Evolutionary conservation across 2,329 filamentous ascomycete genomes (phyloP), one percentile per base, ranked within the genome.

Genomic region (Penicillium sp.): DNA sequence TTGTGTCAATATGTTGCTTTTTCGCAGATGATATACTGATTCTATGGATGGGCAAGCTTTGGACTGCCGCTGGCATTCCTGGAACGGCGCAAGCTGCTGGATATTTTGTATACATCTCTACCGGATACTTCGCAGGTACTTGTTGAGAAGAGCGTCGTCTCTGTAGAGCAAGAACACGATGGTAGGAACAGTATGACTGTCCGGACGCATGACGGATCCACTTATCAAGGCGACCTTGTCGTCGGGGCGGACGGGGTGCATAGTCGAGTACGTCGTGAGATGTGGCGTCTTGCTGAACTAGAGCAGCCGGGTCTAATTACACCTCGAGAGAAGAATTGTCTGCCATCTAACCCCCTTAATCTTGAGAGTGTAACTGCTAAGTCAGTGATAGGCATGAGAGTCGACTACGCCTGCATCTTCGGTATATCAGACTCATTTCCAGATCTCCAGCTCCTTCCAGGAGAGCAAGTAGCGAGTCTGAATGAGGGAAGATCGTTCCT

Each of bases 181-280:
- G 19, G 50, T 5, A 64, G 68, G 0, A 52, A 67, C 8, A 68
- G 67, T 3, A 73, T 74, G 1, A 61, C 59, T 1, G 77, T 77
- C 17, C 62, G 65, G 5, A 76, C 73, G 35, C 62, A 60, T 0
- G 75, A 80, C 61, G 78, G 78, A 1, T 69, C 70, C 2, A 26
- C 68, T 0, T 76, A 76, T 61, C 21, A 68, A 0, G 79, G 77
- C 0, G 67, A 76, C 56, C 60, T 83, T n/a, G 66, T 79, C 7
- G 68, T 80, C 15, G 80, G 79, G 8, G 77, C 78, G 5, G 81
- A 82, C 58, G 79, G 80, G 15, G 75, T 78, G 1, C 75, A 79
- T 62, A 81, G 79, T 65, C 71, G 63, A 46, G 72, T 76, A 11
- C 72, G 77, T 1, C 55, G 58, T 1, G 71, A 75, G 41, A 77